A percentile compares a stretch with the other conserved stretches of the same genome.
phyloP scores from a whole-genome alignment of 768 basidiomycete species.

The Kwoniella europaea region DNA sequence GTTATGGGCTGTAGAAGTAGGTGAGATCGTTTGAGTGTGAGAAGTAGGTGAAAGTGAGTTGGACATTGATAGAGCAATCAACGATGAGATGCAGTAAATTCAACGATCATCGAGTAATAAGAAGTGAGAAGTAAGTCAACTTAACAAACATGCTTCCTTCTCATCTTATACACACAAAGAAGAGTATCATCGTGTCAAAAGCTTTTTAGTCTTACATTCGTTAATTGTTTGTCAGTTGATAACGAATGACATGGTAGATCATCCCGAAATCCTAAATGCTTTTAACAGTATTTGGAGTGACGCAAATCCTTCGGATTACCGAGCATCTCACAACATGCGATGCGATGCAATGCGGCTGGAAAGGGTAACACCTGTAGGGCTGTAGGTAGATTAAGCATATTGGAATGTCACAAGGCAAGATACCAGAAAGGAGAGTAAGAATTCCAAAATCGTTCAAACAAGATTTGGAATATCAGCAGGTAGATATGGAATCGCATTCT shows the following conservation, averaged over 20 bases:
- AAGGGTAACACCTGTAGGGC: neutral
- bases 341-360: neutral
- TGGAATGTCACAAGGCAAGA: neutral
- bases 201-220: neutral
- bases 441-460: neutral
- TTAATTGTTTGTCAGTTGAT: neutral
- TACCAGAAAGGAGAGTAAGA: neutral
- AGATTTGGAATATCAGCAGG: neutral
- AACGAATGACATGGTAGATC: neutral
- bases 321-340: neutral
- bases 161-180: neutral
- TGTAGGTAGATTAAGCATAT: neutral
- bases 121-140: neutral
- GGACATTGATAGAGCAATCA: neutral
- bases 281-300: neutral
- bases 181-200: neutral
- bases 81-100: too few relatives aligned
- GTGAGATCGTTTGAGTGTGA: conserved; percentile 1
- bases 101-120: neutral
- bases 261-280: neutral
- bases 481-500: neutral
- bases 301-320: neutral
- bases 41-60: neutral
- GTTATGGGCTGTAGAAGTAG: conserved; percentile 1
- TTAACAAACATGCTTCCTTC: neutral